Evolutionary conservation across 2,329 filamentous ascomycete species (phyloP), one percentile per base, ranked within the genome.

Genomic region (Alternaria sp.): DNA sequence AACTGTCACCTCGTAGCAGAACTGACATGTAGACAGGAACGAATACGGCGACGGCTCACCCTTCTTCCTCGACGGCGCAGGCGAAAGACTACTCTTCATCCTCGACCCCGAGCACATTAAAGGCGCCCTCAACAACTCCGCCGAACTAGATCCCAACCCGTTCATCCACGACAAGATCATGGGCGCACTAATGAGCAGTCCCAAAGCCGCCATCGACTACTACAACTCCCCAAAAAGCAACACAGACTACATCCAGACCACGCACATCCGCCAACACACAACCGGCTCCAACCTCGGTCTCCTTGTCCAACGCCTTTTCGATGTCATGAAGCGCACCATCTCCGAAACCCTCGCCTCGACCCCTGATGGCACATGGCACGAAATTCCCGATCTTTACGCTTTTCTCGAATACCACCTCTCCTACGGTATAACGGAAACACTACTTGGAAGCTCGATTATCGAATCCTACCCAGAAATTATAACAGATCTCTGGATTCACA

Each of bases 141-240:
- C 53, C 3, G 66, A 70, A n/a, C 54, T 65, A 2, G 68, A 71
- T 18, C 57, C 70, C n/a, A 67, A 67, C 21, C 50, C 57, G 0
- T 71, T 70, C 23, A 61, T 71, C 11, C 66, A 71, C 28, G 30
- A 67, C 1, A 63, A 58, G 46, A 70, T 72, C 14, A 30, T 72
- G 45, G 57, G 59, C 10, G 64, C 67, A 14, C 15, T 72, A 26
- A 63, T 72, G 56, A 65, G 62, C 8, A 68, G 67, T 30, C 70
- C 70, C 1, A 45, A 66, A n/a, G 51, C 49, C 18, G 59, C 67
- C 3, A 46, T 72, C 14, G 61, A 71, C 5, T 62, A 65, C 50
- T 71, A 72, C 30, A 64, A 47, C 11, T 57, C 59, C 0, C 65
- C 51, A 6, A n/a, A 51, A 11, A 53, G 57, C 12, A 58, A 65